Evolutionary conservation across 2,329 filamentous ascomycete species (phyloP), one percentile per base, ranked within the genome.

Genomic region (Plectosphaerella cucumerina): DNA sequence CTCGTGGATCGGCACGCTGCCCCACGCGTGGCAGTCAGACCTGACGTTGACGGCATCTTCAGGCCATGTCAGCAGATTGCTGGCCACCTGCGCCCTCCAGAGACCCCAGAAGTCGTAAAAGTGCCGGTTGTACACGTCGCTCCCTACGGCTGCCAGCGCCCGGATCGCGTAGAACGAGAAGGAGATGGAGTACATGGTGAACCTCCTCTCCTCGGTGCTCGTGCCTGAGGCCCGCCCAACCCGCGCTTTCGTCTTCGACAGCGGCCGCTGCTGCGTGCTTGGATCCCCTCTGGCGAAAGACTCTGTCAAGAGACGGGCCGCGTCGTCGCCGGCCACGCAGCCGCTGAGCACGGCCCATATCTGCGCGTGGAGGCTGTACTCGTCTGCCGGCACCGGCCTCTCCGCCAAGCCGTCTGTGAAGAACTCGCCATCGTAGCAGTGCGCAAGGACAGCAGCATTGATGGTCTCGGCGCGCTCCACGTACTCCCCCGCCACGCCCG

Each of bases 281-380:
- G n/a, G n/a, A n/a, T n/a, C n/a, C n/a, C n/a, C n/a, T n/a, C n/a
- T n/a, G n/a, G n/a, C n/a, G n/a, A n/a, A n/a, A n/a, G n/a, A n/a
- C n/a, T n/a, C n/a, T n/a, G n/a, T n/a, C 22, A 46, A 17, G 1
- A 46, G 15, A 6, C 14, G 5, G 9, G 12, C 23, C n/a, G 15
- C 20, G n/a, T 63, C 56, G 1, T 49, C 44, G 1, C 48, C 41
- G 3, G 52, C 47, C 4, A 62, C 62, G 2, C 62, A 65, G 6
- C 67, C 67, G n/a, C 53, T 60, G 0, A 71, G 57, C 1, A 70
- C 61, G 1, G 60, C 68, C 50, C 63, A 71, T 4, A 69, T 60
- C 44, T 71, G 68, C 44, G 59, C 65, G 42, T 70, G 67, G 37
- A 70, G 62, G 3, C 62, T 67, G 51, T 65, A 67, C 1, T 61